Evolutionary conservation across 2,329 filamentous ascomycete species (phyloP), one percentile per base, ranked within the genome.

Genomic region (Setomelanomma holmii): DNA sequence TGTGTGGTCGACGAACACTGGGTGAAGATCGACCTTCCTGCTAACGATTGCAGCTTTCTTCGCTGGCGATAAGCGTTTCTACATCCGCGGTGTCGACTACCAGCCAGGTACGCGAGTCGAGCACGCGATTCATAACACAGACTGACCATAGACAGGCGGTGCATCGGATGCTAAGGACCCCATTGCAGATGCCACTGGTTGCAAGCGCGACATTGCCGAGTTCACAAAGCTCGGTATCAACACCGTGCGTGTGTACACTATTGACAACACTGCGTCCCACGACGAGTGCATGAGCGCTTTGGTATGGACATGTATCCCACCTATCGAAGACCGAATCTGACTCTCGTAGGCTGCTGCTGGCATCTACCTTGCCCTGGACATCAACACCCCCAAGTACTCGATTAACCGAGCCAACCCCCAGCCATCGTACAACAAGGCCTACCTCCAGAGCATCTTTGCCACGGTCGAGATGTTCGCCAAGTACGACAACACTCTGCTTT

Each of bases 341-440:
- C 42, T 12, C 17, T n/a, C 16, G 11, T 16, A 45, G 42, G 87
- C 86, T 45, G 89, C 89, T 67, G 92, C 91, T 58, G 90, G 90
- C 67, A 96, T 96, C 81, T 96, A 96, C 81, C 85, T 96, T 46
- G 90, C 96, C 33, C 82, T 96, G 45, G 92, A 96, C 68, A 89
- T 95, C 81, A 96, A 96, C 85, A 93, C 84, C n/a, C 90, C 91
- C 62, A 82, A 86, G 61, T 96, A 96, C 82, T 95, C 91, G 1
- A 83, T 96, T 79, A 93, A 95, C 82, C 89, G 92, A 48, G 82
- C 79, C 52, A 74, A 86, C 7, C 90, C 91, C n/a, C 80, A 78
- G 40, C 76, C 79, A 5, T 96, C 92, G 1, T 96, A 96, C 86
- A 96, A 96, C 76, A 83, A 87, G 53, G 86, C 85, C 61, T 96